Base-by-base conservation (phyloP, 768 basidiomycete species). In the Xerocomellus intermedius region DNA sequence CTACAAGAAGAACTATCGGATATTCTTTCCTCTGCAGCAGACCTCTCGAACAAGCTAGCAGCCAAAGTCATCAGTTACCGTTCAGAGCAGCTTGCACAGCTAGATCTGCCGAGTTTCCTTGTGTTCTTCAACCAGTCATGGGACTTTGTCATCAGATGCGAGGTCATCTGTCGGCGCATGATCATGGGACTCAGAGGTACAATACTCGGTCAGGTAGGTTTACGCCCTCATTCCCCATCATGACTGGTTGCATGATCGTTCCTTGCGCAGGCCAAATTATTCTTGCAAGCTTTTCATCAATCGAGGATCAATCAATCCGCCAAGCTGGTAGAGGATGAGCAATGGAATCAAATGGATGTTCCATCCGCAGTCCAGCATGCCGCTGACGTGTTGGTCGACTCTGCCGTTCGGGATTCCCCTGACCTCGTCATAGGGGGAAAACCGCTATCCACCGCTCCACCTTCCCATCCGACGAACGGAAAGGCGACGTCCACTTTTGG, bases 291-390 rank as follows among this genome's bases (percentile, higher is more conserved):
- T 1, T 98, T 95, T 74, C 97, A 99, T 66, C 86, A 94, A 61
- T 72, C 79, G 12, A 81, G 89, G 48, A 81, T 98, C 42, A 82
- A 86, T 3, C 80, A 80, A 52, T 89, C 88, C 3, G 95, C 96
- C 26, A 92, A 89, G 68, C 74, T 92, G 26, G 96, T 99, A 8
- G 94, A 98, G 69, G 94, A 98, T 61, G 97, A 99, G 67, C 89
- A 87, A 56, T 98, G 97, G 97, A 84, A 78, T 54, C 89, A 89
- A 16, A 79, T 83, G 14, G 71, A 97, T 52, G 84, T 96, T 14
- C 74, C 85, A 1, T 65, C 75, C 5, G 59, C 74, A 5, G 72
- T 91, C 26, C 96, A 98, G 71, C 81, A 78, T 46, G 75, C 83
- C n/a, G 79, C 86, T 36, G 81, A 90, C 62, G 74, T 87, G 9